phyloP scores from a whole-genome alignment of 371 early-diverging fungal genomes.

The Mortierella sp. region DNA sequence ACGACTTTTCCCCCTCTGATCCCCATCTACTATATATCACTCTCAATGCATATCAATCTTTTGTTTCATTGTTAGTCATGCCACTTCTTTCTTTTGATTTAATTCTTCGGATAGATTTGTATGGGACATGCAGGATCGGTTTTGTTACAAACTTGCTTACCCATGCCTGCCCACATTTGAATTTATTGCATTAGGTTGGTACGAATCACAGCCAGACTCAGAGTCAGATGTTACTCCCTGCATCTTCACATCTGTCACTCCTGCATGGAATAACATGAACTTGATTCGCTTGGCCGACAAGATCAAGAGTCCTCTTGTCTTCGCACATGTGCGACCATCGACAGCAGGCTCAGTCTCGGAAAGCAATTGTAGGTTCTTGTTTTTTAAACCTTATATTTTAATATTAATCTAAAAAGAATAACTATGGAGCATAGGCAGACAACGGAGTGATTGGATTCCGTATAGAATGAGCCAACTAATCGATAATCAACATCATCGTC shows the following conservation, averaged over 20 bases:
- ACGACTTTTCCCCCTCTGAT: too few species aligned
- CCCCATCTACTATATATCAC: neutral
- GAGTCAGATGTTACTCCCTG: conserved; percentile 71
- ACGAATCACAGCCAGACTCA: conserved; percentile 65
- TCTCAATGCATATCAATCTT: neutral
- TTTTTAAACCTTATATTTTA: neutral
- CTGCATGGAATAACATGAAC: conserved; percentile 91
- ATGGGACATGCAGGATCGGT: neutral
- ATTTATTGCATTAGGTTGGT: conserved; percentile 68
- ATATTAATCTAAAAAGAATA: neutral
- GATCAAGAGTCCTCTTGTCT: conserved; percentile 81
- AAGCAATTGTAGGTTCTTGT: conserved; percentile 74
- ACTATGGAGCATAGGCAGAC: neutral
- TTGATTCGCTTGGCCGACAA: conserved; percentile 85
- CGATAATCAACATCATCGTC: neutral
- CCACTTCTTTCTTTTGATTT: neutral
- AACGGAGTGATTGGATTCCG: neutral
- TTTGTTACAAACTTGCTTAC: neutral
- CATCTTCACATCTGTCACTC: conserved; percentile 88
- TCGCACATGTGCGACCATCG: conserved; percentile 90
- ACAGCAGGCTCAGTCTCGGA: conserved; percentile 85
- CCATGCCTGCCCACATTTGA: neutral
- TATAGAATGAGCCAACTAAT: neutral
- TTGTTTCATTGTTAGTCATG: neutral
- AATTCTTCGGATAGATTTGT: neutral